Evolutionary conservation across 768 basidiomycete species (phyloP).

Genomic region (Gymnopilus dilepis): DNA sequence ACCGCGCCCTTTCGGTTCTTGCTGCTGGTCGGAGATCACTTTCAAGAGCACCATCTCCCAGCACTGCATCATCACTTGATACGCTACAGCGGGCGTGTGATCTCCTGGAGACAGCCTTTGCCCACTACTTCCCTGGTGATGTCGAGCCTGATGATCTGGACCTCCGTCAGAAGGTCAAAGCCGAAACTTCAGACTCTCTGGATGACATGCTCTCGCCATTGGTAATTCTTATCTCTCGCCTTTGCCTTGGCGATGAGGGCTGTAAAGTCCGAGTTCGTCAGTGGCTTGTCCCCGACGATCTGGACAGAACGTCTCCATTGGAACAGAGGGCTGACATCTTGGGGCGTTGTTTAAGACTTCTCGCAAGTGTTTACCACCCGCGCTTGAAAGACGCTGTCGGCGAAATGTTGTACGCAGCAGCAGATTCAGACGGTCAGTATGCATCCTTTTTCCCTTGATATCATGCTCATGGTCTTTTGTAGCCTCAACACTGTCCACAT

Average conservation of each 20-base stretch:
- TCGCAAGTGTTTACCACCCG: conserved; percentile 74
- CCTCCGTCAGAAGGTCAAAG: conserved; percentile 57
- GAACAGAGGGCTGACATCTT: conserved; percentile 76
- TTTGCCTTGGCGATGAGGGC: conserved; percentile 68
- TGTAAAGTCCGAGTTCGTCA: conserved; percentile 62
- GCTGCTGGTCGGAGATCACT: conserved; percentile 55
- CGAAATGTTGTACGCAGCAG: conserved; percentile 86
- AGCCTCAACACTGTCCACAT: conserved; percentile 75
- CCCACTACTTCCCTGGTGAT: conserved; percentile 70
- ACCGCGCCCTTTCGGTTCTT: conserved; percentile 62
- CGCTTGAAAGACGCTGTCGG: conserved; percentile 79
- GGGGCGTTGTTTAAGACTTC: conserved; percentile 79
- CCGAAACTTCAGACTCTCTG: conserved; percentile 56
- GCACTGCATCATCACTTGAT: conserved; percentile 42
- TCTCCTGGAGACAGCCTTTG: conserved; percentile 63
- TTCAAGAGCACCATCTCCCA: conserved; percentile 54
- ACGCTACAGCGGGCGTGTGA: conserved; percentile 69
- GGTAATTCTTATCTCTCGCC: conserved; percentile 71
- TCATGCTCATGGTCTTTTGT: conserved; percentile 4
- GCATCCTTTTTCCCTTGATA: neutral
- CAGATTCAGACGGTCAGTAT: conserved; percentile 69
- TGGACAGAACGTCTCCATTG: conserved; percentile 81
- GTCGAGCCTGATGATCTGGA: conserved; percentile 66
- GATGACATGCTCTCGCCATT: conserved; percentile 85
- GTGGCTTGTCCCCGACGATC: conserved; percentile 73